Evolutionary conservation across 306 rosid species (phyloP).

Genomic region (Inga oerstediana): DNA sequence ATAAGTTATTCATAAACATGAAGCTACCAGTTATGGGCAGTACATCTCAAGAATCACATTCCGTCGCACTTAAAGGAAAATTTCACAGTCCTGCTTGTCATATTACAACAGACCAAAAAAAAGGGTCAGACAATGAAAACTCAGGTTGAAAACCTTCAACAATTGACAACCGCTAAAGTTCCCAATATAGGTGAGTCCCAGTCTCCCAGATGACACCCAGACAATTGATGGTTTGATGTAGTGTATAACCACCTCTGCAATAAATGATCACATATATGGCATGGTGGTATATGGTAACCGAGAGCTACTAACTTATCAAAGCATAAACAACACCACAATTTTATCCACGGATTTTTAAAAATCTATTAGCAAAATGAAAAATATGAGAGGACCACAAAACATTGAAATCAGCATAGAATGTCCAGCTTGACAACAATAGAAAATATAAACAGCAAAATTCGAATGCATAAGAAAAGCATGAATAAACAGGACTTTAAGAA

Average conservation of each 20-base stretch:
- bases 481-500: constrained; percentile 19
- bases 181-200: not conserved
- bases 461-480: constrained; percentile 7
- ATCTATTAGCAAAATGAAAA: constrained; percentile 1
- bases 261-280: constrained; percentile 14
- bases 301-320: constrained; percentile 14
- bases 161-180: constrained; percentile 8
- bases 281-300: constrained; percentile 1
- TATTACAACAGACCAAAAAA: constrained; percentile 18
- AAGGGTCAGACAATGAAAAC: constrained; percentile 10
- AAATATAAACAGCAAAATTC: not conserved
- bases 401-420: constrained; percentile 29
- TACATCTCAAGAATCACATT: constrained; percentile 1
- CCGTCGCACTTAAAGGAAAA: not conserved
- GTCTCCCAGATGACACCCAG: not conserved
- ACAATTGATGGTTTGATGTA: not conserved
- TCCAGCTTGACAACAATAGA: constrained; percentile 14
- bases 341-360: constrained; percentile 7
- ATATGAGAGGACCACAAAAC: constrained; percentile 7
- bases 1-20: not conserved
- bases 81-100: constrained; percentile 6
- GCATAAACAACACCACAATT: constrained; percentile 20
- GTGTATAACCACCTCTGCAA: not conserved
- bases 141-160: not conserved
- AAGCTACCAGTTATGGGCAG: not conserved